Conservation (phyloP, 129 eudicot species). For the Sambucus nigra region DNA sequence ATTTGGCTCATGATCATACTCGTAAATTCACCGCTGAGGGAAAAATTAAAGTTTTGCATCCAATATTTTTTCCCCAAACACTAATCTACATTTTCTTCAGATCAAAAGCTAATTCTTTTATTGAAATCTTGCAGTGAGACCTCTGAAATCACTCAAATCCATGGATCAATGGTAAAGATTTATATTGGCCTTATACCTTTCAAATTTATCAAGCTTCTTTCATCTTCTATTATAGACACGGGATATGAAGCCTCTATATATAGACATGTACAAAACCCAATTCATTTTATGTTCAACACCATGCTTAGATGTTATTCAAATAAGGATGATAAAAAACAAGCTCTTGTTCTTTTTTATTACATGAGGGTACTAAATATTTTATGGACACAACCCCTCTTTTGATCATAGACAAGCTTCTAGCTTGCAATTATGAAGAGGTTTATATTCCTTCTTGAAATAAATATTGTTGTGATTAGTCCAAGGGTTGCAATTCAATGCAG, state of each 20-base stretch:
- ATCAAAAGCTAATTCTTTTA: constrained; percentile 12
- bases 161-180: constrained; percentile 27
- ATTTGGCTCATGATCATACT: constrained; percentile 16
- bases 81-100: constrained; percentile 6
- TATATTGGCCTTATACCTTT: constrained; percentile 20
- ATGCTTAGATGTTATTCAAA: constrained; percentile 31
- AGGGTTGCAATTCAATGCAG: too few species aligned
- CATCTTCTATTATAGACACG: constrained; percentile 11
- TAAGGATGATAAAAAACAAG: constrained; percentile 15
- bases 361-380: constrained; percentile 17
- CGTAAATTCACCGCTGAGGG: constrained; percentile 1
- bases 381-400: too few species aligned
- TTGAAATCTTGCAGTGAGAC: constrained; percentile 12
- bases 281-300: constrained; percentile 30
- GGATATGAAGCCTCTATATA: constrained; percentile 25
- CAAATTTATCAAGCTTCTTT: constrained; percentile 35
- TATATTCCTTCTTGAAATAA: too few species aligned
- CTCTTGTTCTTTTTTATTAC: constrained; percentile 18
- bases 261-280: constrained; percentile 18
- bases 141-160: constrained; percentile 23
- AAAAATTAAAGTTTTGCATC: not conserved
- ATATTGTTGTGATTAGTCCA: too few species aligned
- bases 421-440: too few species aligned
- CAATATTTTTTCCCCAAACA: not conserved
- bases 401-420: too few species aligned